Base-by-base conservation (phyloP, 1,284 basidiomycete species). In the Irpex sp. region DNA sequence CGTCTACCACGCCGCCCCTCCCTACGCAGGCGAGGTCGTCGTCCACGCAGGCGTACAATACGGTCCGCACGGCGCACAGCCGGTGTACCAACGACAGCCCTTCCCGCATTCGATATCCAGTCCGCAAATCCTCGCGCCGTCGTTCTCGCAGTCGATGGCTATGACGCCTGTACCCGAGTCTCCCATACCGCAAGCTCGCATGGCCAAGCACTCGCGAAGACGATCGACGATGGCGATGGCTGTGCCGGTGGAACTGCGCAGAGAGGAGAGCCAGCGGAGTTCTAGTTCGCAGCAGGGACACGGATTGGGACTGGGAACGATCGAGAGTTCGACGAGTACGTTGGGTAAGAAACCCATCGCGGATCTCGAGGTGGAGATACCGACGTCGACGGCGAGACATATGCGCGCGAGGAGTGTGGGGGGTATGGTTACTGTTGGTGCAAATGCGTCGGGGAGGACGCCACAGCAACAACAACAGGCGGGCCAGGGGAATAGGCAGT, bases 91-190 rank as follows among this genome's bases (percentile, higher is more conserved):
- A n/a, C 66, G 70, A 3, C 68, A 70, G 37, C 67, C 71, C 3
- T 71, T 72, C 66, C 65, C 67, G 36, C 71, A 71, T 51, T 66
- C 68, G 14, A 45, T 60, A n/a, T 72, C 72, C 10, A 69, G 67
- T 54, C 68, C 68, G 16, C 69, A 67, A 21, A 61, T 71, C 35
- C 53, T 65, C 1, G 23, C 65, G 3, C 39, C 39, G 12, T 45
- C 39, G 19, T 56, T 52, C 33, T 57, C 61, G 2, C 45, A 54
- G 33, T 54, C 52, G 18, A 54, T 21, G 33, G n/a, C 52, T 35
- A 28, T 54, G 23, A 18, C 52, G 18, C 52, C 52, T 14, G 52
- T 54, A 4, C 16, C 28, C 8, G 28, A 54, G 10, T 35, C 33
- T 28, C 33, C 52, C 8, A 12, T 35, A 4, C 52, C 16, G 4